A percentile compares a stretch with the other conserved stretches of the same genome.
These are phyloP conservation scores for Fusarium chlamydosporum DNA, from an alignment of 2,329 filamentous ascomycete species.

Conservation along the genomic window DNA sequence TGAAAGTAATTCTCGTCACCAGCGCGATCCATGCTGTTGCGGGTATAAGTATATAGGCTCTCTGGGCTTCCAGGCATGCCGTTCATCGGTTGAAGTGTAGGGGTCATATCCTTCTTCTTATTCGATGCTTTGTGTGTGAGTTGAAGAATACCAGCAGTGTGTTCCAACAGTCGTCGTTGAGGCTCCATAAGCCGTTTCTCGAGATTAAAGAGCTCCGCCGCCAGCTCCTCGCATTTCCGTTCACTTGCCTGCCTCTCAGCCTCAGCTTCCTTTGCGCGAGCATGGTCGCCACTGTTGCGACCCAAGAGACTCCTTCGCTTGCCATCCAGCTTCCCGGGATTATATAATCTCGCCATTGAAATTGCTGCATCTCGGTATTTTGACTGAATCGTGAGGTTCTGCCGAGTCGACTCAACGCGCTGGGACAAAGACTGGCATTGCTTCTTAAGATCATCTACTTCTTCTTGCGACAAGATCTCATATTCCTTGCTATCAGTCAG, in stretches of 20 bases:
- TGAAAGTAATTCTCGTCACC: slow-evolving; percentile 78
- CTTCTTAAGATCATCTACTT: slow-evolving; percentile 92
- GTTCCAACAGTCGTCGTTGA: slow-evolving; percentile 83
- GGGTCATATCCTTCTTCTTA: slow-evolving; percentile 67
- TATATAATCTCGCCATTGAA: slow-evolving; percentile 86
- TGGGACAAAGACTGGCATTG: slow-evolving; percentile 79
- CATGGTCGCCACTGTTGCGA: slow-evolving; percentile 65
- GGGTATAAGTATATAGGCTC: slow-evolving; percentile 78
- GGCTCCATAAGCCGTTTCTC: slow-evolving; percentile 83
- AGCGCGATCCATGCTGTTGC: slow-evolving; percentile 69
- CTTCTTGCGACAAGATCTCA: slow-evolving; percentile 89
- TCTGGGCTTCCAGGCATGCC: slow-evolving; percentile 81
- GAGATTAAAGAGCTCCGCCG: slow-evolving; percentile 82
- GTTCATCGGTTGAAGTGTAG: slow-evolving; percentile 61
- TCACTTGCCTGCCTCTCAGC: slow-evolving; percentile 81
- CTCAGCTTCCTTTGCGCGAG: slow-evolving; percentile 74
- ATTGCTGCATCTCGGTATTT: slow-evolving; percentile 95
- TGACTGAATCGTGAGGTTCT: slow-evolving; percentile 88
- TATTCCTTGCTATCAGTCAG: slow-evolving; percentile 88
- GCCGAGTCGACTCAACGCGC: slow-evolving; percentile 84
- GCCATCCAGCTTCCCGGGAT: slow-evolving; percentile 64
- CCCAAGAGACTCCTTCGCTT: slow-evolving; percentile 65
- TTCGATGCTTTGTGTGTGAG: slow-evolving; percentile 82
- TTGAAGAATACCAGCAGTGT: slow-evolving; percentile 93
- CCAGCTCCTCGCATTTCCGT: slow-evolving; percentile 87